phyloP scores from a whole-genome alignment of 139 green algal genomes.

The Chlorella vulgaris region DNA sequence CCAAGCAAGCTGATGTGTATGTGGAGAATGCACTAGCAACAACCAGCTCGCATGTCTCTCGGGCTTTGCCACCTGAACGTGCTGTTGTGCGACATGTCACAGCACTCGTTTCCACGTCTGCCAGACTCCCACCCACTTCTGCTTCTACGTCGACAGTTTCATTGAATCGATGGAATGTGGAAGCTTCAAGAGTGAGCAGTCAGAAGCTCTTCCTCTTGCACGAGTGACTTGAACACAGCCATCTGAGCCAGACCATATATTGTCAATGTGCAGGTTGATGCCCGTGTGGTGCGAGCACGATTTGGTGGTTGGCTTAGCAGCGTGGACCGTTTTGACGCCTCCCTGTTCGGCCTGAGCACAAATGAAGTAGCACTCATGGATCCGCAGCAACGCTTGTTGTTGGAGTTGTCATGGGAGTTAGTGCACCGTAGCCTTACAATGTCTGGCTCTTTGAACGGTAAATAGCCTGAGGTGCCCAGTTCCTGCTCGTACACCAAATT shows the following conservation, averaged over 20 bases:
- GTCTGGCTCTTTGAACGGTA: not conserved
- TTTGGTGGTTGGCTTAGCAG: slow-evolving; percentile 12
- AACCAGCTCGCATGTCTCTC: no score
- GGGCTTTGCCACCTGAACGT: no score
- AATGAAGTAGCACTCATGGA: slow-evolving; percentile 67
- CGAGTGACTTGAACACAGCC: not conserved
- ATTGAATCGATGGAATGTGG: slow-evolving; percentile 3
- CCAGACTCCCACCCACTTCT: no score
- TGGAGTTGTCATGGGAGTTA: slow-evolving; percentile 22
- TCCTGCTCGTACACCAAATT: no score
- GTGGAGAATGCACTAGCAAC: not conserved
- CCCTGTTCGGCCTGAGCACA: slow-evolving; percentile 59
- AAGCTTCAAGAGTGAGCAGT: not conserved
- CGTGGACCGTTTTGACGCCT: slow-evolving; percentile 69
- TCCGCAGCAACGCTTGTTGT: slow-evolving; percentile 79
- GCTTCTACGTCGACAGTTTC: not conserved
- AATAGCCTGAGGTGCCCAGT: no score
- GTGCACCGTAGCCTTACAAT: not conserved
- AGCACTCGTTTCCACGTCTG: not conserved
- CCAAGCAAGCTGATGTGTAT: not conserved
- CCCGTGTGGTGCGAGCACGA: not conserved
- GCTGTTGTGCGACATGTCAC: not conserved
- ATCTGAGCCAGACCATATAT: not conserved
- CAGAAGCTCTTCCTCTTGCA: no score
- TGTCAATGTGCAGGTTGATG: no score